Conservation (phyloP, 768 basidiomycete genomes). For the Mycena rebaudengoi region DNA sequence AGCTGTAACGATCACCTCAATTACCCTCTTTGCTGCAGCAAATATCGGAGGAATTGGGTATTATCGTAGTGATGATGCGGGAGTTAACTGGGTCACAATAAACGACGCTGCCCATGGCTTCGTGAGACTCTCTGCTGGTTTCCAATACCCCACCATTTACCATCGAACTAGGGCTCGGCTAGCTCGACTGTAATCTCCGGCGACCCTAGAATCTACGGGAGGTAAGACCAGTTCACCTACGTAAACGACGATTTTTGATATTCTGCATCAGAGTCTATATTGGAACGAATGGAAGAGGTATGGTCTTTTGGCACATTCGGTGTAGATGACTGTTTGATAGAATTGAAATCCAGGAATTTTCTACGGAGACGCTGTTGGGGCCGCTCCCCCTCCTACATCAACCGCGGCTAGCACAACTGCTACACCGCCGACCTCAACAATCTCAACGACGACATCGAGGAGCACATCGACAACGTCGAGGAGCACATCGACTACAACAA, state of each 20-base stretch:
- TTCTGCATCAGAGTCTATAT: slow-evolving; percentile 58
- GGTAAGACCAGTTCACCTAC: slow-evolving; percentile 45
- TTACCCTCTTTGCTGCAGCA: too few relatives aligned
- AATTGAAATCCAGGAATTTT: slow-evolving; percentile 47
- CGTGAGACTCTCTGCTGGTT: too few relatives aligned
- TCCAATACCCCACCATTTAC: background rate
- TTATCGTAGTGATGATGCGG: slow-evolving; percentile 65
- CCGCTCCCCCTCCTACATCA: slow-evolving; percentile 28
- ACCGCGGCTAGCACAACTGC: slow-evolving; percentile 5
- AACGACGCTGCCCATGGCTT: slow-evolving; percentile 68
- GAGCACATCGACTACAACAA: too few relatives aligned
- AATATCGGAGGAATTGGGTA: slow-evolving; percentile 59
- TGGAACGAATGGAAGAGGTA: slow-evolving; percentile 67
- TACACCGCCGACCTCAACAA: background rate
- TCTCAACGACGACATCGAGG: slow-evolving; percentile 9
- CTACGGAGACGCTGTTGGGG: slow-evolving; percentile 50
- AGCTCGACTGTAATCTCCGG: slow-evolving; percentile 56
- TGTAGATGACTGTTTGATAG: too few relatives aligned
- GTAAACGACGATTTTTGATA: too few relatives aligned
- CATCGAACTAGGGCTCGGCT: slow-evolving; percentile 45
- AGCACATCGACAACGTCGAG: too few relatives aligned
- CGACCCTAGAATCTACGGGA: slow-evolving; percentile 62
- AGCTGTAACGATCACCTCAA: too few relatives aligned
- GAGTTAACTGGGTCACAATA: slow-evolving; percentile 66
- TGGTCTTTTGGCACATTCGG: too few relatives aligned